These are phyloP conservation scores for Penicillium ucsense DNA, from an alignment of 495 filamentous ascomycete genomes.

Conservation along the genomic window DNA sequence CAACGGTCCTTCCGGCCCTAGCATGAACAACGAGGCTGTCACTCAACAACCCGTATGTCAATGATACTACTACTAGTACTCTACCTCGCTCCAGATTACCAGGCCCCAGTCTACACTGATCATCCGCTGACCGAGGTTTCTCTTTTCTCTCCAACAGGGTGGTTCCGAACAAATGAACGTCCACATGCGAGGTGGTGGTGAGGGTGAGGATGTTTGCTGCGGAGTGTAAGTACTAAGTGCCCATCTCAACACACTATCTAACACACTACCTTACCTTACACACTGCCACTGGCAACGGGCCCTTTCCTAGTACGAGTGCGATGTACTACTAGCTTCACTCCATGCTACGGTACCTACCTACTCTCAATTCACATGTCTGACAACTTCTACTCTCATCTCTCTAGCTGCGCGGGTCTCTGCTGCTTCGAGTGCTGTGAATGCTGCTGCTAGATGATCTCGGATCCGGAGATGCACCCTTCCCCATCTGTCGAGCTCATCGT, in stretches of 20 bases:
- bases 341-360: too few relatives aligned
- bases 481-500: too few relatives aligned
- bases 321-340: too few relatives aligned
- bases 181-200: conserved; percentile 11
- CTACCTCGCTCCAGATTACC: too few relatives aligned
- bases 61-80: too few relatives aligned
- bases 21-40: conserved; percentile 1
- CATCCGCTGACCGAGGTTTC: too few relatives aligned
- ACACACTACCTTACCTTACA: background rate
- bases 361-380: too few relatives aligned
- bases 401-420: conserved; percentile 10
- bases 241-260: background rate
- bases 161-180: conserved; percentile 4
- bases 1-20: background rate
- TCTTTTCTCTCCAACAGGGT: background rate
- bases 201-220: conserved; percentile 9
- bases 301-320: too few relatives aligned
- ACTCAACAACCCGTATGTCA: background rate
- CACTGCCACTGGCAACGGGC: too few relatives aligned
- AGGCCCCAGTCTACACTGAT: too few relatives aligned
- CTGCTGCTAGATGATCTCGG: conserved; percentile 1
- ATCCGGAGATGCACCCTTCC: background rate
- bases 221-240: conserved; percentile 6
- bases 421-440: conserved; percentile 13
- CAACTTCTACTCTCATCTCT: background rate